Evolutionary conservation across 257 asterid species (phyloP).

Genomic region (Capsicum chinense): DNA sequence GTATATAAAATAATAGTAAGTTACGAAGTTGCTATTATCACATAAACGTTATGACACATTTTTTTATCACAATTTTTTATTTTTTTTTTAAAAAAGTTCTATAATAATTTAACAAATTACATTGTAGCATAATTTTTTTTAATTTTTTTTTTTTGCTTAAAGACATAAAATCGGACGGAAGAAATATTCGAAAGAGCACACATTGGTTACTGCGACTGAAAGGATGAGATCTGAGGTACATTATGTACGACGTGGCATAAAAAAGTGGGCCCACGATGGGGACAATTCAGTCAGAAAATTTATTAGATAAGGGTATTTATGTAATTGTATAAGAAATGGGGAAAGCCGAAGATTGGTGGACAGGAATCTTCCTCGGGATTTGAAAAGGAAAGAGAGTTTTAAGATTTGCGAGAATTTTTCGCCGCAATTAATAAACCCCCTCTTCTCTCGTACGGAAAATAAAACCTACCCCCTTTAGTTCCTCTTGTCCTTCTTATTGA

Average conservation of each 20-base stretch:
- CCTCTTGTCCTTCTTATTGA: not conserved
- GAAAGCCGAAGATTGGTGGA: constrained; percentile 35
- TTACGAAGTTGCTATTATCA: too few species aligned
- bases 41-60: too few species aligned
- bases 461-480: not conserved
- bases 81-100: too few species aligned
- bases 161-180: too few species aligned
- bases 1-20: too few species aligned
- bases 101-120: too few species aligned
- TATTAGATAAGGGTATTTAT: not conserved
- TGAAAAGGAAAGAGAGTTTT: constrained; percentile 27
- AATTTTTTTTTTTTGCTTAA: too few species aligned
- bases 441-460: not conserved
- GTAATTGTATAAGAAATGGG: not conserved
- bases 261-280: not conserved
- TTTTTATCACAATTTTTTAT: too few species aligned
- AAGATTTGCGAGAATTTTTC: constrained; percentile 26
- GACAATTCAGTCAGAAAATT: not conserved
- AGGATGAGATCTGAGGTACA: not conserved
- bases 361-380: constrained; percentile 42
- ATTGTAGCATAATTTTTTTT: too few species aligned
- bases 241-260: not conserved
- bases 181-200: too few species aligned
- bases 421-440: not conserved
- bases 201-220: not conserved